Conservation (phyloP, 352 stramenopile species). For the Globisporangium echinulatum region DNA sequence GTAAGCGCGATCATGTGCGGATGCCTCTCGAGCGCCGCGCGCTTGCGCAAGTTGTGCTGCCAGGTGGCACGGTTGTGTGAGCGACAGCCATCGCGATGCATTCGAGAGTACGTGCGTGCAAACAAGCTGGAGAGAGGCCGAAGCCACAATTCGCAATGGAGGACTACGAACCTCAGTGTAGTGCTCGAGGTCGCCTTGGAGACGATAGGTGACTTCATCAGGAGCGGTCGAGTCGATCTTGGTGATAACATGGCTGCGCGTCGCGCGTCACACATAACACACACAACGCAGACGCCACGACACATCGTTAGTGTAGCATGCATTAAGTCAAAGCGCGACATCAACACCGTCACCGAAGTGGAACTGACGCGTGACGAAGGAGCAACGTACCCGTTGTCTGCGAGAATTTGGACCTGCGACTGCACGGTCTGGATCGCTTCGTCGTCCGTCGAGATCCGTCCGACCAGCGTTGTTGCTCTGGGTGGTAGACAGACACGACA, state of each 20-base stretch:
- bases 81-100: background rate
- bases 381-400: constrained; percentile 36
- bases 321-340: too few species aligned
- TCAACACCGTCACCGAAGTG: too few species aligned
- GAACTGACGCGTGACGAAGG: too few species aligned
- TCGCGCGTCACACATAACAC: too few species aligned
- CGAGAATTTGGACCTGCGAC: constrained; percentile 55
- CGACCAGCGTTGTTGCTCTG: constrained; percentile 21
- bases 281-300: background rate
- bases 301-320: too few species aligned
- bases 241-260: constrained; percentile 46
- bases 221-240: constrained; percentile 22
- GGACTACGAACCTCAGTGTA: constrained; percentile 52
- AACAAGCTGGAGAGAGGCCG: too few species aligned
- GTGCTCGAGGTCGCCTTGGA: constrained; percentile 67
- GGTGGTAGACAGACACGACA: background rate
- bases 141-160: background rate
- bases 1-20: constrained; percentile 64
- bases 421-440: constrained; percentile 30
- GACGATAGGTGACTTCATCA: constrained; percentile 42
- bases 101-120: background rate
- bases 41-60: constrained; percentile 65
- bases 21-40: constrained; percentile 46
- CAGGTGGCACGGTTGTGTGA: background rate
- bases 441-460: constrained; percentile 33